A percentile compares a stretch with the other conserved stretches of the same genome.
These are phyloP conservation scores for Ophiostoma angusticollis DNA, from an alignment of 2,329 filamentous ascomycete genomes.

Conservation along the genomic window DNA sequence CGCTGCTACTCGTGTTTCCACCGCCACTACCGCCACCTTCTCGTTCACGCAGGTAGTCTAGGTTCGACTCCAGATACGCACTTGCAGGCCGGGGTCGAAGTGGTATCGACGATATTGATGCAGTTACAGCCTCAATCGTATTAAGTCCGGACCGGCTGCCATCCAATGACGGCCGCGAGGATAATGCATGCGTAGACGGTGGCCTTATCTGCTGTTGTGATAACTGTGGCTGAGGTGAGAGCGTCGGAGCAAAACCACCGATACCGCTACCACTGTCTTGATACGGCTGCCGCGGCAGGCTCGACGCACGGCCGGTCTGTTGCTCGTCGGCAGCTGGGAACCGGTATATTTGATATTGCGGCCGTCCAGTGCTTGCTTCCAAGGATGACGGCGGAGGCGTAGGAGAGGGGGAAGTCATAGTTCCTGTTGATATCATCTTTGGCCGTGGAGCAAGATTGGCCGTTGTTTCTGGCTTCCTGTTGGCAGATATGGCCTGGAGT, in stretches of 20 bases:
- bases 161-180: slow-evolving; percentile 58
- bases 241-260: slow-evolving; percentile 16
- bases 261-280: slow-evolving; percentile 1
- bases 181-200: slow-evolving; percentile 33
- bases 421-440: slow-evolving; percentile 49
- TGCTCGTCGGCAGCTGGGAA: slow-evolving; percentile 28
- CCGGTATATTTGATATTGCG: slow-evolving; percentile 27
- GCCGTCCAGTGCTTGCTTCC: slow-evolving; percentile 23
- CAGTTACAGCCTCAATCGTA: slow-evolving; percentile 44
- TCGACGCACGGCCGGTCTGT: slow-evolving; percentile 23
- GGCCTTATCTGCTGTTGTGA: slow-evolving; percentile 22
- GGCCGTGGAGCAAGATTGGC: slow-evolving; percentile 21
- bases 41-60: slow-evolving; percentile 70
- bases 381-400: slow-evolving; percentile 26
- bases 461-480: slow-evolving; percentile 7
- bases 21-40: slow-evolving; percentile 29
- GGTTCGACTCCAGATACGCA: slow-evolving; percentile 68
- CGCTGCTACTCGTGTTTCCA: slow-evolving; percentile 19
- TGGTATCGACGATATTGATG: slow-evolving; percentile 24
- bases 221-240: slow-evolving; percentile 1
- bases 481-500: slow-evolving; percentile 40
- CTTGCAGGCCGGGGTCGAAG: slow-evolving; percentile 60
- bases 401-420: slow-evolving; percentile 57
- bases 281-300: slow-evolving; percentile 20
- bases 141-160: slow-evolving; percentile 54